phyloP scores from a whole-genome alignment of 805 yeast species.

The Candida rishiriensis region DNA sequence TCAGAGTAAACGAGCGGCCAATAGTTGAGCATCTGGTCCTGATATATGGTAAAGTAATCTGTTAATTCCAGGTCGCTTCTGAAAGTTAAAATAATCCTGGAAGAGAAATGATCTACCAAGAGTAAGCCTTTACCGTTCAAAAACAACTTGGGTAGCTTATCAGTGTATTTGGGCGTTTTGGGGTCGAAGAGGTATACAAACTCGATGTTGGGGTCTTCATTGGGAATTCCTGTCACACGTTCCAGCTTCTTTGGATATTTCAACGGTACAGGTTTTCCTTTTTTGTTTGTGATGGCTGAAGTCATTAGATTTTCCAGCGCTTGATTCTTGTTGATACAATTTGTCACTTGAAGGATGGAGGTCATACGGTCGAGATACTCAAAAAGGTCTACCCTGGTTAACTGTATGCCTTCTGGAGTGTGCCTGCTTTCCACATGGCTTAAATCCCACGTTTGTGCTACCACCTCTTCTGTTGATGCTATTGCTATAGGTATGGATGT shows the following conservation, averaged over 20 bases:
- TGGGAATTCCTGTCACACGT: slow-evolving; percentile 9
- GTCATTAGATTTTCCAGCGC: slow-evolving; percentile 6
- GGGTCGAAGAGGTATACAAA: slow-evolving; percentile 10
- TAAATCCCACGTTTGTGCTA: slow-evolving; percentile 10
- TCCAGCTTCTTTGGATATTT: slow-evolving; percentile 8
- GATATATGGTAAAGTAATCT: slow-evolving; percentile 17
- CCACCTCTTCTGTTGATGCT: too few species aligned
- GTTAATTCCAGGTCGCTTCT: slow-evolving; percentile 15
- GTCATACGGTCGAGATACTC: slow-evolving; percentile 15
- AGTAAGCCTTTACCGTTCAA: slow-evolving; percentile 15
- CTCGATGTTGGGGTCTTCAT: slow-evolving; percentile 9
- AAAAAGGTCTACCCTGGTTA: slow-evolving; percentile 5
- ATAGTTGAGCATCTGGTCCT: slow-evolving; percentile 12
- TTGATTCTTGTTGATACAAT: slow-evolving; percentile 16
- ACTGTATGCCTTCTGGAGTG: slow-evolving; percentile 12
- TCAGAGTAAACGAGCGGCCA: slow-evolving; percentile 17
- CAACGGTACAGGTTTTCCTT: slow-evolving; percentile 1
- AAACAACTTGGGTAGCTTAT: slow-evolving; percentile 13
- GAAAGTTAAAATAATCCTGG: slow-evolving; percentile 14
- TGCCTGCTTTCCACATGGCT: slow-evolving; percentile 15
- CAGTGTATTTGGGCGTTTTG: slow-evolving; percentile 10
- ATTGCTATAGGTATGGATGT: too few species aligned
- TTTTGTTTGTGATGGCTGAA: not conserved
- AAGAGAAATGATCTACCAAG: slow-evolving; percentile 15
- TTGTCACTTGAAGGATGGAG: slow-evolving; percentile 15